Evolutionary conservation across 768 basidiomycete species (phyloP).

Genomic region (Kwoniella dejecticola): DNA sequence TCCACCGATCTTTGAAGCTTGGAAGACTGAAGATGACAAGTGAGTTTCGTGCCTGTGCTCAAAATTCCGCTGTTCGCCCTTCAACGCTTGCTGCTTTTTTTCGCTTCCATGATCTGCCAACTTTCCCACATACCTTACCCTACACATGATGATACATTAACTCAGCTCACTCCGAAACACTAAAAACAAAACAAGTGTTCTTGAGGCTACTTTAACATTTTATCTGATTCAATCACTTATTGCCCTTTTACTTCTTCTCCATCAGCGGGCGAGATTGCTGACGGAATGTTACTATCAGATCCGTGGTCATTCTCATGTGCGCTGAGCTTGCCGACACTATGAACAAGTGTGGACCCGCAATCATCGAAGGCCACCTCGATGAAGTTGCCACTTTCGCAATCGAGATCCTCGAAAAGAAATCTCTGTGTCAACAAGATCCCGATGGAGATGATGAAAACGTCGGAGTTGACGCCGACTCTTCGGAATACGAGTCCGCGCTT

Average conservation of each 20-base stretch:
- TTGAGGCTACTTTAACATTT: slow-evolving; percentile 60
- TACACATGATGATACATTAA: slow-evolving; percentile 61
- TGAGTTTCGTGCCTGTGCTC: slow-evolving; percentile 60
- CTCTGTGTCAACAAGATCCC: slow-evolving; percentile 93
- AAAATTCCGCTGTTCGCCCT: too few species aligned
- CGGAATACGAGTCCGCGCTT: slow-evolving; percentile 94
- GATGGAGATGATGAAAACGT: slow-evolving; percentile 80
- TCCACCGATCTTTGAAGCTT: slow-evolving; percentile 78
- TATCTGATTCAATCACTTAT: slow-evolving; percentile 55
- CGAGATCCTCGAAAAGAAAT: slow-evolving; percentile 89
- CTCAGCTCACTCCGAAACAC: slow-evolving; percentile 80
- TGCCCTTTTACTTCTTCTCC: slow-evolving; percentile 9
- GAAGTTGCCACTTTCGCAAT: slow-evolving; percentile 75
- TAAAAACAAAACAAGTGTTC: slow-evolving; percentile 52
- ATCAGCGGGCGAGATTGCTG: neutral
- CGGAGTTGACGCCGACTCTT: slow-evolving; percentile 66
- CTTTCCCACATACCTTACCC: neutral
- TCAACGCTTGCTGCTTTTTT: too few species aligned
- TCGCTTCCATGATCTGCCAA: slow-evolving; percentile 6
- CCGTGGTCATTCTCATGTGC: slow-evolving; percentile 82
- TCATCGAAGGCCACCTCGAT: slow-evolving; percentile 74
- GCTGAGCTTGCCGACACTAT: slow-evolving; percentile 87
- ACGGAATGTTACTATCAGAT: slow-evolving; percentile 27
- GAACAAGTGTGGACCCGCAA: slow-evolving; percentile 84
- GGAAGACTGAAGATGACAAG: slow-evolving; percentile 95